Evolutionary conservation across 1,284 basidiomycete genomes (phyloP).

Genomic region (Hymenochaete sp.): DNA sequence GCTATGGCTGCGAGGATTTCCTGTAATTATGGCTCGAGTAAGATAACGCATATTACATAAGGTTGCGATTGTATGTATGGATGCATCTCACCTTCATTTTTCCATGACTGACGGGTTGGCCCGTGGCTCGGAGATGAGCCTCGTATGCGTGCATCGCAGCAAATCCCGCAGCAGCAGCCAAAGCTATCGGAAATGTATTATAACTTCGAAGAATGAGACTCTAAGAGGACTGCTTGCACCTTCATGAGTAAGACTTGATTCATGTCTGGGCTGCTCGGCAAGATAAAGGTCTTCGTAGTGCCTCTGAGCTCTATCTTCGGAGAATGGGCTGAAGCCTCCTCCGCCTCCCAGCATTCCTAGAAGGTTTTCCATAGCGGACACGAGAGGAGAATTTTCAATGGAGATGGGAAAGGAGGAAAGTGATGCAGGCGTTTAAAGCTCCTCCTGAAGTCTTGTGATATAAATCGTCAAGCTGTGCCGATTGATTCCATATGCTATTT

Average conservation of each 20-base stretch:
- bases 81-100: conserved; percentile 20
- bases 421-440: too few relatives aligned
- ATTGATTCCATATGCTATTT: too few relatives aligned
- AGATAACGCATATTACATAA: too few relatives aligned
- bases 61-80: background rate
- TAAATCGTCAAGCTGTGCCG: too few relatives aligned
- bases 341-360: conserved; percentile 7
- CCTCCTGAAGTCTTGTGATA: too few relatives aligned
- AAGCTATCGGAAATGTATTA: conserved; percentile 12
- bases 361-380: conserved; percentile 9
- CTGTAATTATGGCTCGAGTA: conserved; percentile 5
- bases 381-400: too few relatives aligned
- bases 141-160: conserved; percentile 25
- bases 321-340: conserved; percentile 8
- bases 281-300: conserved; percentile 20
- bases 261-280: conserved; percentile 18
- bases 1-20: conserved; percentile 24
- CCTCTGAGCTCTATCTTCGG: conserved; percentile 16
- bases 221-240: conserved; percentile 11
- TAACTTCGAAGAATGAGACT: background rate
- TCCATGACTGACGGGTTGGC: conserved; percentile 21
- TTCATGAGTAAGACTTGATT: conserved; percentile 22
- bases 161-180: conserved; percentile 25
- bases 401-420: too few relatives aligned
- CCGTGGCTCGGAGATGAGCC: conserved; percentile 23